Evolutionary conservation across 2,329 filamentous ascomycete genomes (phyloP), one percentile per base, ranked within the genome.

Genomic region (Exserohilum rostratum): DNA sequence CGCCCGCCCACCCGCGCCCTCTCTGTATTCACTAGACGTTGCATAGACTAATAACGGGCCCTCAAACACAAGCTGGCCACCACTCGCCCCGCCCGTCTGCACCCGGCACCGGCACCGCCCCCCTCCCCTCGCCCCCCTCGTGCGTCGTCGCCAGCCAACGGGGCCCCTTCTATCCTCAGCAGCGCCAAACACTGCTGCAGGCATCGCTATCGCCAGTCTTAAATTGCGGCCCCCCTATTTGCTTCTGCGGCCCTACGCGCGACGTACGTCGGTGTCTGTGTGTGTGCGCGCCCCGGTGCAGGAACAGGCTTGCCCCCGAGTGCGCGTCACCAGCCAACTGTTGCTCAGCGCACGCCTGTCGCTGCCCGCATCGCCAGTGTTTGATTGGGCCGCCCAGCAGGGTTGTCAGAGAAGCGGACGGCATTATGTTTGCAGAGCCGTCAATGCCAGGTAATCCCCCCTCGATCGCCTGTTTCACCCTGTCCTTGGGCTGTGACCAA

Each of bases 391-490:
- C 45, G 54, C 33, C 33, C 47, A 54, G 57, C 69, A 72, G 70
- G 69, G 68, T 70, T 67, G 56, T 43, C 46, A 25, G 58, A 54
- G 58, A 70, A n/a, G 61, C 68, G 57, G 62, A 50, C 68, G 62
- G 67, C 70, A 77, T 72, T 69, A 76, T 76, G 72, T 70, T 77
- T 62, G 74, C 73, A 61, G 73, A 76, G 58, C 66, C 72, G 67
- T 71, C 73, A 67, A 73, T 76, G 74, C 73, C 75, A 73, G 75
- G 75, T 77, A 70, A 47, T 54, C 58, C 63, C 64, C 60, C 65
- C 53, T 31, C 34, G 65, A 64, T 65, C 64, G 66, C 70, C 57
- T 64, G 72, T 75, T 74, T 73, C 72, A 74, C 65, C 39, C 49
- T 48, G 38, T 40, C 39, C 46, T 62, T 35, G 61, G 55, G 60